Conservation (phyloP, 116 monocot species). For the Posidonia oceanica region DNA sequence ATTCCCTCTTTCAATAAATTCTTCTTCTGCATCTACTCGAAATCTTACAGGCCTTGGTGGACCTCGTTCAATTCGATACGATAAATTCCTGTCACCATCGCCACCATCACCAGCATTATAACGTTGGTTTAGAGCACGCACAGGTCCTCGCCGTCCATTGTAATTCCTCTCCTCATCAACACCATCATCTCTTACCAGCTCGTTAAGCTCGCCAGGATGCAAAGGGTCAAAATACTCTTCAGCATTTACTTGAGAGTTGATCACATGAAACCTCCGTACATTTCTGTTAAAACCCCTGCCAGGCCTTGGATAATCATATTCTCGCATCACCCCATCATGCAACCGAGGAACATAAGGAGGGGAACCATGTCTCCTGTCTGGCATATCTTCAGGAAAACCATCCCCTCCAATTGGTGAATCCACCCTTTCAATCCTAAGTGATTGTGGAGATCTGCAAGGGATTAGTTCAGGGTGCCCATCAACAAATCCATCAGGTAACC, state of each 20-base stretch:
- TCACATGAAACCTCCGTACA: background rate
- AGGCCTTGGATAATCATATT: background rate
- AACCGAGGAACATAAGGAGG: constrained; percentile 1
- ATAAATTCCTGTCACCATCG: background rate
- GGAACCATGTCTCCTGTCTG: constrained; percentile 5
- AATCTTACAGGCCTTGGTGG: background rate
- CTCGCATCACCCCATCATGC: constrained; percentile 2
- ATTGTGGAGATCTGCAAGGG: background rate
- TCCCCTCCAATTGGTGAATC: background rate
- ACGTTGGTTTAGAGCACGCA: background rate
- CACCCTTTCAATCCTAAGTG: constrained; percentile 5
- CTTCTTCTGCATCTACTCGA: background rate
- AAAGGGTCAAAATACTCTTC: constrained; percentile 3
- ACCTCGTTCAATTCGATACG: background rate
- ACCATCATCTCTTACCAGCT: background rate
- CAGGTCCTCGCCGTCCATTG: background rate
- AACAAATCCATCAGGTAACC: background rate
- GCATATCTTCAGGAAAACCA: background rate
- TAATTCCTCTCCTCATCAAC: background rate
- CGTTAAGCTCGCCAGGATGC: background rate
- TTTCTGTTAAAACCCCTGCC: constrained; percentile 2
- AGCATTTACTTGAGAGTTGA: background rate
- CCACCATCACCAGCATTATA: background rate
- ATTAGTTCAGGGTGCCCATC: constrained; percentile 1
- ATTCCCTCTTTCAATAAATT: constrained; percentile 1